Conservation (phyloP, 2,329 filamentous ascomycete species). For the Dactylonectria estremocensis region DNA sequence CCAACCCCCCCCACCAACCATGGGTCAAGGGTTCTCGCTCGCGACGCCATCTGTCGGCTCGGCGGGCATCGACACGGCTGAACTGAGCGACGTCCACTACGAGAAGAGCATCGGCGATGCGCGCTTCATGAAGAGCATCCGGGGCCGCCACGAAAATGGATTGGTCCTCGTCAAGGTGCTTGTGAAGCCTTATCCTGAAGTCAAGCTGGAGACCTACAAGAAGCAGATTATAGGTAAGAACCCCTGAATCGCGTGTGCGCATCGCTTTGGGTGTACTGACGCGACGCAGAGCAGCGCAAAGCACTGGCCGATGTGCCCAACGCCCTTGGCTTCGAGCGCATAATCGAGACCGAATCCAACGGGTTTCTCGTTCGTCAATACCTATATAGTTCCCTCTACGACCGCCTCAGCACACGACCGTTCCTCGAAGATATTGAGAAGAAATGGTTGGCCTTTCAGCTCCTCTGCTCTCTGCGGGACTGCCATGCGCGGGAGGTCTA, state of each 20-base stretch:
- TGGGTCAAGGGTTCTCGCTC: slow-evolving; percentile 98
- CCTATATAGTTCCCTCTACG: slow-evolving; percentile 96
- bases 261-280: slow-evolving; percentile 9
- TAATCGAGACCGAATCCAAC: slow-evolving; percentile 91
- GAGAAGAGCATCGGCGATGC: slow-evolving; percentile 93
- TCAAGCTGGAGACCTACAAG: slow-evolving; percentile 86
- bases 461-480: slow-evolving; percentile 92
- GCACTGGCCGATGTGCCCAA: slow-evolving; percentile 89
- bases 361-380: slow-evolving; percentile 96
- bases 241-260: neutral
- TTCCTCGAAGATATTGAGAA: slow-evolving; percentile 98
- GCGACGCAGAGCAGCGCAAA: slow-evolving; percentile 80
- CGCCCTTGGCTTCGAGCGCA: slow-evolving; percentile 89
- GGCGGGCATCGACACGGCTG: slow-evolving; percentile 93
- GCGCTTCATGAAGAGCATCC: slow-evolving; percentile 96
- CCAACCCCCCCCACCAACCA: slow-evolving; percentile 57
- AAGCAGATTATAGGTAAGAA: slow-evolving; percentile 80
- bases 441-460: slow-evolving; percentile 97
- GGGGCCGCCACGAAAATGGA: slow-evolving; percentile 90
- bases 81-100: slow-evolving; percentile 91
- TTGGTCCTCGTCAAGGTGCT: slow-evolving; percentile 95
- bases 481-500: slow-evolving; percentile 92
- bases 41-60: slow-evolving; percentile 92
- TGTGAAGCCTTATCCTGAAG: slow-evolving; percentile 89
- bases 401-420: slow-evolving; percentile 94